phyloP scores from a whole-genome alignment of 345 rosid genomes.

The Hibiscus mutabilis region DNA sequence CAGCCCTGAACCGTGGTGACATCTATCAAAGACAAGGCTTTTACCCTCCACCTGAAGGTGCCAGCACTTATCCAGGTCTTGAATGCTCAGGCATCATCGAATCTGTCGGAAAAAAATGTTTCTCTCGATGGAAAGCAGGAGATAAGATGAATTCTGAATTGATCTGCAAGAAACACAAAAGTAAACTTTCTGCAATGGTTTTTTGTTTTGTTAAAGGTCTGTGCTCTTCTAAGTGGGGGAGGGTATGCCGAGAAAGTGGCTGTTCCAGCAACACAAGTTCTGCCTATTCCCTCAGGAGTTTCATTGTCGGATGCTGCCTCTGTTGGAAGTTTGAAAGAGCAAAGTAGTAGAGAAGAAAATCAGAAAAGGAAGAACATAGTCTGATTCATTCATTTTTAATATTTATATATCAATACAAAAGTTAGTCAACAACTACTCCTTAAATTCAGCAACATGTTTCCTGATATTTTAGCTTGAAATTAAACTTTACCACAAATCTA shows the following conservation, averaged over 20 bases:
- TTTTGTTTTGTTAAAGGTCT: slow-evolving; percentile 34
- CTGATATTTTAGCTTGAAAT: no score
- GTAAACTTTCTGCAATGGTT: neutral
- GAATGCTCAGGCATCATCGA: slow-evolving; percentile 80
- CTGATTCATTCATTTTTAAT: no score
- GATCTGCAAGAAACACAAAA: neutral
- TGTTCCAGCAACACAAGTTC: slow-evolving; percentile 62
- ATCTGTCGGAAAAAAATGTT: slow-evolving; percentile 45
- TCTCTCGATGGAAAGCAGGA: slow-evolving; percentile 78
- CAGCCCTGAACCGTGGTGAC: slow-evolving; percentile 76
- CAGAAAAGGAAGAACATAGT: no score
- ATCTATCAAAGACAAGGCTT: slow-evolving; percentile 63
- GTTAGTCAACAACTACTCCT: no score
- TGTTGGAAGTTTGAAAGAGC: no score
- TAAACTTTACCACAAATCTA: no score
- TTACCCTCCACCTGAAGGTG: slow-evolving; percentile 64
- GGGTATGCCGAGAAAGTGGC: slow-evolving; percentile 83
- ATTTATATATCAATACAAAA: no score
- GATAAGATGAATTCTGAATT: slow-evolving; percentile 43
- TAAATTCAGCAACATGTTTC: no score
- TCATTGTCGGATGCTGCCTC: slow-evolving; percentile 63
- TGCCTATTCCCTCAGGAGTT: slow-evolving; percentile 54
- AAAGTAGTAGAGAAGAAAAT: no score
- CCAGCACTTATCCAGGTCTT: slow-evolving; percentile 64
- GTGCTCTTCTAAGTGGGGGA: slow-evolving; percentile 90